These are phyloP conservation scores for Orobanche coerulescens DNA, from an alignment of 257 asterid genomes.

Conservation along the genomic window DNA sequence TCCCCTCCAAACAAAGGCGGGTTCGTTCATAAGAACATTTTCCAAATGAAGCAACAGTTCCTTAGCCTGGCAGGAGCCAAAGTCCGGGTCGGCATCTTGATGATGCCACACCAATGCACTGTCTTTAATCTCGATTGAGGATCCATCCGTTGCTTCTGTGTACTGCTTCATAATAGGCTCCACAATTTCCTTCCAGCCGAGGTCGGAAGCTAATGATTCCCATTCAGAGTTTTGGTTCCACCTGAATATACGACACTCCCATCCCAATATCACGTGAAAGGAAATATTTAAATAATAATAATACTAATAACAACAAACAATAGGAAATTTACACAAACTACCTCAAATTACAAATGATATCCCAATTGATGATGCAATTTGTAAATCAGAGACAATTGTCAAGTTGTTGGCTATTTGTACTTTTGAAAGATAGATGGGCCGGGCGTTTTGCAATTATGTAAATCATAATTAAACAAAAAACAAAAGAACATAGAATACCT, in stretches of 20 bases:
- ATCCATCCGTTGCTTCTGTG: constrained; percentile 75
- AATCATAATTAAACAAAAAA: neutral
- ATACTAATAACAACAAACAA: too few species aligned
- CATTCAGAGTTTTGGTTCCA: constrained; percentile 38
- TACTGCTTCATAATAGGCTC: constrained; percentile 70
- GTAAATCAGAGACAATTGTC: neutral
- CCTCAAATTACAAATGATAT: too few species aligned
- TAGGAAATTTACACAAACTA: too few species aligned
- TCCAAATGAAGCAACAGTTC: constrained; percentile 63
- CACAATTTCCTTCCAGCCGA: constrained; percentile 65
- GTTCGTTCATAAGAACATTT: constrained; percentile 63
- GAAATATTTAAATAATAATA: too few species aligned
- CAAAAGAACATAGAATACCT: constrained; percentile 29
- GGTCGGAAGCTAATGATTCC: constrained; percentile 48
- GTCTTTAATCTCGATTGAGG: constrained; percentile 55
- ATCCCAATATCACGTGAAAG: too few species aligned
- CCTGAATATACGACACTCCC: constrained; percentile 25
- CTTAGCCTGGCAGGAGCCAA: constrained; percentile 72
- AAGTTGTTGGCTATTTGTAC: too few species aligned
- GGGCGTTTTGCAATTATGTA: neutral
- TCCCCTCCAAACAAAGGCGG: constrained; percentile 64
- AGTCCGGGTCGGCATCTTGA: constrained; percentile 57
- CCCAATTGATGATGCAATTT: too few species aligned
- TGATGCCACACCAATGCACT: constrained; percentile 77
- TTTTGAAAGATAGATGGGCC: neutral